These are phyloP conservation scores for Diutina neorugosa DNA, from an alignment of 1,139 yeast genomes.

Conservation along the genomic window DNA sequence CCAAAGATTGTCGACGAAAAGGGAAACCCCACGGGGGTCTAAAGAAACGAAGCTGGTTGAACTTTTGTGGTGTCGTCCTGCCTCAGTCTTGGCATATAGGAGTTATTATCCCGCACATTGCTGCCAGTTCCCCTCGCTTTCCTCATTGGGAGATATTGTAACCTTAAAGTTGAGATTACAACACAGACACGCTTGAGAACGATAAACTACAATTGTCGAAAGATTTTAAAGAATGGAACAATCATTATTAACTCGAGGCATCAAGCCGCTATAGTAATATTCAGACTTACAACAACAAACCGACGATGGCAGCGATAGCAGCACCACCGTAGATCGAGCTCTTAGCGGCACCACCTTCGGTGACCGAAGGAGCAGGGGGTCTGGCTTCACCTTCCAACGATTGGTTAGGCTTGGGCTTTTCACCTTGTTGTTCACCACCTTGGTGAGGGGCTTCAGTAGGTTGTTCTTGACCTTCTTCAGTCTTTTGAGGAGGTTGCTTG, in stretches of 20 bases:
- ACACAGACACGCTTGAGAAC: too few species aligned
- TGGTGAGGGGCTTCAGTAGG: neutral
- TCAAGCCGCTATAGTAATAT: neutral
- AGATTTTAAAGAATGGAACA: neutral
- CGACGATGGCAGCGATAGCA: neutral
- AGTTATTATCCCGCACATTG: neutral
- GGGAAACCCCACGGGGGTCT: neutral
- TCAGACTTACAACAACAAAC: constrained; percentile 1
- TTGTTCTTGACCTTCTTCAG: neutral
- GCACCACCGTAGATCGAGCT: neutral
- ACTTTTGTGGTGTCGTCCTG: neutral
- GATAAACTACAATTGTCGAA: too few species aligned
- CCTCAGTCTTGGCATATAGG: neutral
- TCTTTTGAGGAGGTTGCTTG: neutral
- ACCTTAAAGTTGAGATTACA: neutral
- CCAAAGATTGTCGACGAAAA: too few species aligned
- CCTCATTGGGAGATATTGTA: neutral
- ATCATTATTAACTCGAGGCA: neutral
- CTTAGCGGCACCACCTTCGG: neutral
- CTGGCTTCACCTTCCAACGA: constrained; percentile 2
- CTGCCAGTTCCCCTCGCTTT: neutral
- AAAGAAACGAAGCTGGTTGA: neutral
- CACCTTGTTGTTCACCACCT: neutral
- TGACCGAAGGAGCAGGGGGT: neutral
- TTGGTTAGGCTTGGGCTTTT: neutral